Evolutionary conservation across 352 stramenopile species (phyloP).

Genomic region (Halophytophthora batemanensis): DNA sequence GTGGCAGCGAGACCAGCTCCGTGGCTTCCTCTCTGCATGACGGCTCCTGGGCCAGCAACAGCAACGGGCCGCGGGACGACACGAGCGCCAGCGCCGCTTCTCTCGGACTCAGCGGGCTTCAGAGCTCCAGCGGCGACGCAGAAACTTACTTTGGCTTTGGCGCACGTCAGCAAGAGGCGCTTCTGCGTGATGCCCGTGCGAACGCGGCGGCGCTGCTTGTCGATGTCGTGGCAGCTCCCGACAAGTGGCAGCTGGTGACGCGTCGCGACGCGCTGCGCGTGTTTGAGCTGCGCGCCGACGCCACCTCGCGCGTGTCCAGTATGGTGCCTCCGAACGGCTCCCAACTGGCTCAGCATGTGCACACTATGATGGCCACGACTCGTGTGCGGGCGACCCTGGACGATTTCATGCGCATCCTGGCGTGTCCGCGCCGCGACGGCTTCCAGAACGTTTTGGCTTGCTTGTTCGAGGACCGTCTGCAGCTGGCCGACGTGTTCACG

Average conservation of each 20-base stretch:
- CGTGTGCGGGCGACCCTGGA: conserved; percentile 56
- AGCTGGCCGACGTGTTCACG: conserved; percentile 62
- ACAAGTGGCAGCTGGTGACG: conserved; percentile 67
- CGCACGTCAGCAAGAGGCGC: conserved; percentile 41
- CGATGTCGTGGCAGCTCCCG: conserved; percentile 51
- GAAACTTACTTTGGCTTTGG: conserved; percentile 58
- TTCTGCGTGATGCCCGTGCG: conserved; percentile 43
- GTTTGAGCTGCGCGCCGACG: conserved; percentile 51
- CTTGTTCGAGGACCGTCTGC: conserved; percentile 54
- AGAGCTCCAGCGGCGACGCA: background rate
- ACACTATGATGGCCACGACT: conserved; percentile 57
- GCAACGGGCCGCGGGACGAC: conserved; percentile 13
- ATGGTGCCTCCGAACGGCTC: conserved; percentile 33
- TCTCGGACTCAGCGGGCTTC: background rate
- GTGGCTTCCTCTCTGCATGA: conserved; percentile 14
- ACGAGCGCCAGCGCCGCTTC: background rate
- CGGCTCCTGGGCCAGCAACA: conserved; percentile 19
- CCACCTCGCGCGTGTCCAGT: conserved; percentile 41
- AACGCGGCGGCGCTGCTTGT: conserved; percentile 58
- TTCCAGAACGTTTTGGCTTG: conserved; percentile 58
- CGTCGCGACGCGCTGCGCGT: conserved; percentile 36
- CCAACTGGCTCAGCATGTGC: conserved; percentile 30
- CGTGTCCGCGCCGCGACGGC: conserved; percentile 35
- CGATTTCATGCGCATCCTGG: conserved; percentile 64
- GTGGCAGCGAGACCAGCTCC: conserved; percentile 20